These are phyloP conservation scores for Ophiostoma sp. DNA, from an alignment of 2,329 filamentous ascomycete genomes.

Conservation along the genomic window DNA sequence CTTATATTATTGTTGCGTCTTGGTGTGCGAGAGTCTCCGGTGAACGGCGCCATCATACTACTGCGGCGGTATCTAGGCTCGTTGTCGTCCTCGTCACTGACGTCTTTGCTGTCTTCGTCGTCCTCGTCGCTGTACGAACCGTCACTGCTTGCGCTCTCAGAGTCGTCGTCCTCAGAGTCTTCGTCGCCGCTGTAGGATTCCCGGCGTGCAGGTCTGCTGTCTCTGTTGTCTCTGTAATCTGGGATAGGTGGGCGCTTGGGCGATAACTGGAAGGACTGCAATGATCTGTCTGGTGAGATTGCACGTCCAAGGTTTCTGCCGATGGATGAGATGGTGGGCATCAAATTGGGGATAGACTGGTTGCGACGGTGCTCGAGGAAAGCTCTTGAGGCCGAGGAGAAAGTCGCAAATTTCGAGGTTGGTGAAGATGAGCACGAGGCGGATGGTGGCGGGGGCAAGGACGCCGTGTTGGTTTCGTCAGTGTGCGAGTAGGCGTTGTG, in stretches of 20 bases:
- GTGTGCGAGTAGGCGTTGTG: constrained; percentile 34
- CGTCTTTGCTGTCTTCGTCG: constrained; percentile 31
- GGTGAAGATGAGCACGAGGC: constrained; percentile 13
- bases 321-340: constrained; percentile 30
- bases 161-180: constrained; percentile 28
- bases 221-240: constrained; percentile 30
- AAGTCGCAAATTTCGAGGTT: constrained; percentile 22
- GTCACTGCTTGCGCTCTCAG: background rate
- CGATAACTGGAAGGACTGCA: constrained; percentile 8
- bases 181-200: constrained; percentile 20
- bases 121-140: constrained; percentile 24
- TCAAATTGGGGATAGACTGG: constrained; percentile 36
- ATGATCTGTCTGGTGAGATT: constrained; percentile 26
- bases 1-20: constrained; percentile 17
- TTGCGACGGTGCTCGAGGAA: constrained; percentile 34
- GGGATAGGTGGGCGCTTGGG: constrained; percentile 20
- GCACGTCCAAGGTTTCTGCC: constrained; percentile 26
- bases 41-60: constrained; percentile 15
- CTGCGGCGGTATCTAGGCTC: constrained; percentile 2
- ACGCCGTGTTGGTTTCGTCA: constrained; percentile 26
- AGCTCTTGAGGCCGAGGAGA: constrained; percentile 27
- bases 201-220: constrained; percentile 20
- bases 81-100: constrained; percentile 22
- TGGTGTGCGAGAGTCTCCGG: constrained; percentile 8
- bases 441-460: constrained; percentile 16